Percentiles rank a stretch among this genome's conserved stretches.
Conservation (phyloP, 192 early-diverging fungal genomes). For the Podila epicladia region DNA sequence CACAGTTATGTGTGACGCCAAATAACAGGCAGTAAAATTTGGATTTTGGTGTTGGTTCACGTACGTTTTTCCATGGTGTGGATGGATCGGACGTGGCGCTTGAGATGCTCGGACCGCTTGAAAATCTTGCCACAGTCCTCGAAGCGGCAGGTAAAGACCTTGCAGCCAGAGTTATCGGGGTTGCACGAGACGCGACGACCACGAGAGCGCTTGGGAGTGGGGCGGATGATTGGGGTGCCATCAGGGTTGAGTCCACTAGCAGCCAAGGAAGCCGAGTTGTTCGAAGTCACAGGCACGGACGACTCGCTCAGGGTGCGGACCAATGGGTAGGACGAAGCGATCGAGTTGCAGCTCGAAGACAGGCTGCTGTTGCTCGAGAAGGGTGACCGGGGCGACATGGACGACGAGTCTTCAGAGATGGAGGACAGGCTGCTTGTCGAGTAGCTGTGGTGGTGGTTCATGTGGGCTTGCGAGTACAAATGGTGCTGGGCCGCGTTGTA, state of each 20-base stretch:
- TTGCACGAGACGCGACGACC: constrained; percentile 65
- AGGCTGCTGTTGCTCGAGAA: constrained; percentile 24
- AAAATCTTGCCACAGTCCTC: constrained; percentile 68
- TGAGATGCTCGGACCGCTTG: constrained; percentile 69
- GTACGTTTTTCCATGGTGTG: constrained; percentile 72
- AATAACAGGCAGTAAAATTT: neutral
- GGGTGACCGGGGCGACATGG: constrained; percentile 32
- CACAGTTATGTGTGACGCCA: neutral
- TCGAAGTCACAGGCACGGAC: constrained; percentile 24
- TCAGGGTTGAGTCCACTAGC: constrained; percentile 6
- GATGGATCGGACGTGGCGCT: constrained; percentile 68
- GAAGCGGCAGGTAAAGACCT: constrained; percentile 64
- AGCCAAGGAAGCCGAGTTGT: neutral
- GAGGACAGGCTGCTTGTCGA: constrained; percentile 39
- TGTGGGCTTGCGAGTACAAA: constrained; percentile 26
- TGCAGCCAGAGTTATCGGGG: constrained; percentile 56
- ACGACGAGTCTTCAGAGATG: constrained; percentile 31
- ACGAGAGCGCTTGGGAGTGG: constrained; percentile 56
- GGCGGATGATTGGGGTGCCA: constrained; percentile 39
- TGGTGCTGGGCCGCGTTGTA: constrained; percentile 45
- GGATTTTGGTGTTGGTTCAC: constrained; percentile 27
- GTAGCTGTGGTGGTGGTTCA: constrained; percentile 22
- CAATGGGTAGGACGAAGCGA: constrained; percentile 26
- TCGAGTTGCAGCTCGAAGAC: constrained; percentile 20
- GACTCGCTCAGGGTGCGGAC: constrained; percentile 42